These are phyloP conservation scores for Aureobasidium sp. DNA, from an alignment of 2,329 filamentous ascomycete genomes.

Conservation along the genomic window DNA sequence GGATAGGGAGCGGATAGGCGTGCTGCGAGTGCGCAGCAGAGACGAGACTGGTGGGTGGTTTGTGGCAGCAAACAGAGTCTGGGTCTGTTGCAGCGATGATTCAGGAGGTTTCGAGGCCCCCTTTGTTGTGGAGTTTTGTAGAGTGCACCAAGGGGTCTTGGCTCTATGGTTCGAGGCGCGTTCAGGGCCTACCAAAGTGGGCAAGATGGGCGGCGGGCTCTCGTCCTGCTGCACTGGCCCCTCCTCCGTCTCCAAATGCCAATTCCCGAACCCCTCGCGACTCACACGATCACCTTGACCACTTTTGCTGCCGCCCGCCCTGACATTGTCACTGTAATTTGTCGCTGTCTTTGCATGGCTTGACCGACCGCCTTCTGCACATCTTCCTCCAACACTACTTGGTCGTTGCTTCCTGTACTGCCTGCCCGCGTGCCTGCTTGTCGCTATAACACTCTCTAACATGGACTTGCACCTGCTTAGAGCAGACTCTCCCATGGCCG, in stretches of 20 bases:
- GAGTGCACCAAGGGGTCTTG: neutral
- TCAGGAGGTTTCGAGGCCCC: neutral
- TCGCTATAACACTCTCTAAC: slow-evolving; percentile 1
- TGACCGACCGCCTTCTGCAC: neutral
- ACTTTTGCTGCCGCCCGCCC: neutral
- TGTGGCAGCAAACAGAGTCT: neutral
- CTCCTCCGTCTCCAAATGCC: neutral
- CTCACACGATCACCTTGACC: slow-evolving; percentile 3
- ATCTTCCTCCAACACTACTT: neutral
- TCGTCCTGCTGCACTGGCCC: neutral
- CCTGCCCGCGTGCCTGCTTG: slow-evolving; percentile 2
- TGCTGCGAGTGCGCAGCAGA: neutral
- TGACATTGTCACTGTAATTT: neutral
- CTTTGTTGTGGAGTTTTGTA: neutral
- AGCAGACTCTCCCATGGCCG: slow-evolving; percentile 28
- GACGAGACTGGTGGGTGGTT: neutral
- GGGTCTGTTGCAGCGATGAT: neutral
- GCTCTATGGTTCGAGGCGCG: neutral
- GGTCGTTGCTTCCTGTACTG: slow-evolving; percentile 1
- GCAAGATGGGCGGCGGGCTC: too few relatives aligned
- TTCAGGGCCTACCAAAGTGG: neutral
- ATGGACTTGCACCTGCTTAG: slow-evolving; percentile 18
- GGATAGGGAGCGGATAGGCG: neutral
- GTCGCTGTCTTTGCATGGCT: neutral
- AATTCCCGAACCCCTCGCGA: slow-evolving; percentile 9